Conservation (phyloP, 495 filamentous ascomycete genomes). For the Podospora anserina region DNA sequence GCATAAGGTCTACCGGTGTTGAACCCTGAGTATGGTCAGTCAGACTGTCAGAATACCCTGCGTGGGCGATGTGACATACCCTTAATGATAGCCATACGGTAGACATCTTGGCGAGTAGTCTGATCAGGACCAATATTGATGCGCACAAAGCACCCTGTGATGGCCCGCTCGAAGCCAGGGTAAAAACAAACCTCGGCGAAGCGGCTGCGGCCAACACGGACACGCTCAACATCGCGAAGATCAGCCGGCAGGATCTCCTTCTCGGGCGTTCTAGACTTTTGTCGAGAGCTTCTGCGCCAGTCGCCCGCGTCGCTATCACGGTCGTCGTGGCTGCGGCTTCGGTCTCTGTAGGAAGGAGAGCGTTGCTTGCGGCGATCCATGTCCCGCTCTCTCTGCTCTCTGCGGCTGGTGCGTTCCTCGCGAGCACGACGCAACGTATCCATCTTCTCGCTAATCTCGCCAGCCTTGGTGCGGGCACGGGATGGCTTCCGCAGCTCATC, state of each 20-base stretch:
- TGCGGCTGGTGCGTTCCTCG: conserved; percentile 76
- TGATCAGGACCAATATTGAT: conserved; percentile 72
- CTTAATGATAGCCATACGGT: conserved; percentile 84
- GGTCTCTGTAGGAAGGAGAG: conserved; percentile 27
- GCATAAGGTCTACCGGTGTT: conserved; percentile 74
- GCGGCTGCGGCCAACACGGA: conserved; percentile 73
- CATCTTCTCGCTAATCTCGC: conserved; percentile 70
- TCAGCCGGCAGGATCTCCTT: conserved; percentile 56
- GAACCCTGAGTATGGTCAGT: conserved; percentile 55
- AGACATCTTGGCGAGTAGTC: conserved; percentile 65
- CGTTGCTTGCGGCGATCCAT: conserved; percentile 57
- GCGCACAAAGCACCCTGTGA: conserved; percentile 75
- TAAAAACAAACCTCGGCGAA: conserved; percentile 87
- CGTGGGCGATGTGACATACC: conserved; percentile 45
- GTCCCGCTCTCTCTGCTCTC: conserved; percentile 67
- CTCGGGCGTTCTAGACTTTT: conserved; percentile 47
- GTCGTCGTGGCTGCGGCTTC: conserved; percentile 58
- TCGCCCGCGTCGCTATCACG: conserved; percentile 73
- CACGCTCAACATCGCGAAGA: conserved; percentile 75
- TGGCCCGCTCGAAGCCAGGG: conserved; percentile 77
- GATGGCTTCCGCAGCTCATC: conserved; percentile 72
- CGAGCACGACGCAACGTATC: conserved; percentile 81
- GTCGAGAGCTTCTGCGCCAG: conserved; percentile 50
- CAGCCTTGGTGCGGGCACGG: conserved; percentile 77
- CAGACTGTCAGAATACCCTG: not conserved